These are phyloP conservation scores for Evansstolkia leycettana DNA, from an alignment of 495 filamentous ascomycete genomes.

Conservation along the genomic window DNA sequence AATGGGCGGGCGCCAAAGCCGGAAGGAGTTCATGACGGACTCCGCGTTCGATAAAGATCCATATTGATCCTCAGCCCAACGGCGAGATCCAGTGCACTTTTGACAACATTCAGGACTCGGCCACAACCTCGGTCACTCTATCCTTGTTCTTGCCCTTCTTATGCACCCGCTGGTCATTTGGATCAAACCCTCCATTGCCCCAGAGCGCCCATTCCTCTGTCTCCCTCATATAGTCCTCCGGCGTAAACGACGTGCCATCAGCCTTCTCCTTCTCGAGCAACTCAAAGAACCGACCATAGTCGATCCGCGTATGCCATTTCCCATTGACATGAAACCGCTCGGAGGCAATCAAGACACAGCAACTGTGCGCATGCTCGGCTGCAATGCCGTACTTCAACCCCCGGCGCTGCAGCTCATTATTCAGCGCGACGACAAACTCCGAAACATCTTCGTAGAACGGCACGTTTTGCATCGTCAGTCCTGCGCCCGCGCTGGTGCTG, in stretches of 20 bases:
- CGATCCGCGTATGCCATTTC: constrained; percentile 84
- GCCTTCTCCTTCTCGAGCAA: constrained; percentile 52
- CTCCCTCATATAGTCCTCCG: constrained; percentile 80
- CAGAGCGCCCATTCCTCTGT: constrained; percentile 93
- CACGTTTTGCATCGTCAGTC: constrained; percentile 89
- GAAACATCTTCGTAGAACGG: constrained; percentile 85
- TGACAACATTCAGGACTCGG: constrained; percentile 1
- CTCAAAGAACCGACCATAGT: constrained; percentile 83
- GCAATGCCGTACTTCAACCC: constrained; percentile 80
- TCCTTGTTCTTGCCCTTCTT: constrained; percentile 47
- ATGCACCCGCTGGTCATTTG: constrained; percentile 72
- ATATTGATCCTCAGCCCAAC: too few relatives aligned
- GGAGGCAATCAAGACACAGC: constrained; percentile 76
- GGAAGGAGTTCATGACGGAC: too few relatives aligned
- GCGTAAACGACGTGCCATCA: constrained; percentile 53
- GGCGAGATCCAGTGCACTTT: too few relatives aligned
- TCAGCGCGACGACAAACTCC: constrained; percentile 64
- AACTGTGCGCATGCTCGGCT: constrained; percentile 89
- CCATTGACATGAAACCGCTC: constrained; percentile 58
- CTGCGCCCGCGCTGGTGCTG: constrained; percentile 62
- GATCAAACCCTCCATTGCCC: constrained; percentile 90
- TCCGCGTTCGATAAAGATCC: too few relatives aligned
- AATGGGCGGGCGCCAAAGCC: too few relatives aligned
- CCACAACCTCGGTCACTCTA: constrained; percentile 4
- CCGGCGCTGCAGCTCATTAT: constrained; percentile 48